Base-by-base conservation (phyloP, 306 rosid genomes). In the Vicia sativa region DNA sequence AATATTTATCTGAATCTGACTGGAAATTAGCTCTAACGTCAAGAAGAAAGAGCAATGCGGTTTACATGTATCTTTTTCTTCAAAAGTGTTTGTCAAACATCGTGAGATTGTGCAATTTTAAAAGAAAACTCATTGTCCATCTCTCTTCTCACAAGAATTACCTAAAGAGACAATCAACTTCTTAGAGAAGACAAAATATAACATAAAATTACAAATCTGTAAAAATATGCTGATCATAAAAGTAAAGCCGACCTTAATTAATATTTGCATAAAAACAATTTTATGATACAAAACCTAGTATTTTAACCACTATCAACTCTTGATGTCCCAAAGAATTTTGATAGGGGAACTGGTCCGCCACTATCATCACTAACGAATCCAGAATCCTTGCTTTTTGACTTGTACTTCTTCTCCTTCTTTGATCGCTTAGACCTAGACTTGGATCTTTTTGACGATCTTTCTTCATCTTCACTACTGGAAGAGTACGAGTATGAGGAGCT, bases 301-400 rank as follows among this genome's bases (percentile, higher is more conserved):
- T 23, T 72, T 72, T 71, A 65, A 77, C 68, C 60, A 77, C 71
- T 60, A 26, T 82, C 62, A 77, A 74, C 79, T 87, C 88, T 87
- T 95, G 55, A 63, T 77, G 50, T 79, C 70, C 81, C 96, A 68
- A 95, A 95, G 83, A 95, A 95, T 84, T 84, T 87, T 26, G 97
- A 95, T 52, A 95, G 99, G 45, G 88, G 96, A 67, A 90, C 88
- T 4, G 97, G 99, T 12, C 99, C 99, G 23, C 65, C 87, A 78
- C 60, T 86, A 79, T 68, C 79, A 55, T 85, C 95, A 3, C 72
- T 59, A 9, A 72, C 87, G 6, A 80, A 67, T 26, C 83, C 75
- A 63, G 81, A 60, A 78, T 70, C 83, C 87, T 88, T 93, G 80
- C 76, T 71, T 77, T 79, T 88, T 39, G 91, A 85, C 84, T 78